Conservation (phyloP, 495 filamentous ascomycete species). For the Parathielavia appendiculata region DNA sequence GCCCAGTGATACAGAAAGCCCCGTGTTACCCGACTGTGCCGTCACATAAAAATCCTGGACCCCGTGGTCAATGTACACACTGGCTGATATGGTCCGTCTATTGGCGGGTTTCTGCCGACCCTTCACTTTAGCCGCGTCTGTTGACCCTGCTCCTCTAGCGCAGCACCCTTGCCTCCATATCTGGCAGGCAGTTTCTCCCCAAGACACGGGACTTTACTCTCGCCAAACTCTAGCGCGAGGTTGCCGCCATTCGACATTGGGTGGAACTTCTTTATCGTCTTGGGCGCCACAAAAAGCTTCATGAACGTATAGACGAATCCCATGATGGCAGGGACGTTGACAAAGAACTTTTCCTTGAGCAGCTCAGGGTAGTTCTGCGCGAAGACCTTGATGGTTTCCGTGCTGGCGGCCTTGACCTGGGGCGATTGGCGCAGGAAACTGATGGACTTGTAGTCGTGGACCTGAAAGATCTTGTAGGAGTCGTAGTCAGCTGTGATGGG, state of each 20-base stretch:
- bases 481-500: constrained; percentile 74
- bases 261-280: constrained; percentile 81
- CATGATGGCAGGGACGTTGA: constrained; percentile 85
- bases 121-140: constrained; percentile 26
- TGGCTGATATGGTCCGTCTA: no score
- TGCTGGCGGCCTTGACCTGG: constrained; percentile 61
- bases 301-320: constrained; percentile 76
- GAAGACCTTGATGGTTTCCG: constrained; percentile 74
- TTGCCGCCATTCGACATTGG: constrained; percentile 71
- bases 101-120: no score
- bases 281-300: constrained; percentile 70
- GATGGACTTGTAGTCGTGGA: constrained; percentile 84
- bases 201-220: constrained; percentile 43
- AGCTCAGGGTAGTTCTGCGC: constrained; percentile 78
- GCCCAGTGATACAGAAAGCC: no score
- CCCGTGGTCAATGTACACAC: no score
- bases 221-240: constrained; percentile 57
- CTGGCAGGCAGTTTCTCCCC: constrained; percentile 58
- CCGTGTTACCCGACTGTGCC: no score
- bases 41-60: no score
- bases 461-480: constrained; percentile 80
- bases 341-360: constrained; percentile 82
- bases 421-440: constrained; percentile 73
- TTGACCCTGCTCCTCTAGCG: constrained; percentile 37
- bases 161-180: constrained; percentile 67